A percentile compares a stretch with the other conserved stretches of the same genome.
Conservation (phyloP, 306 rosid species). For the Macrotyloma uniflorum region DNA sequence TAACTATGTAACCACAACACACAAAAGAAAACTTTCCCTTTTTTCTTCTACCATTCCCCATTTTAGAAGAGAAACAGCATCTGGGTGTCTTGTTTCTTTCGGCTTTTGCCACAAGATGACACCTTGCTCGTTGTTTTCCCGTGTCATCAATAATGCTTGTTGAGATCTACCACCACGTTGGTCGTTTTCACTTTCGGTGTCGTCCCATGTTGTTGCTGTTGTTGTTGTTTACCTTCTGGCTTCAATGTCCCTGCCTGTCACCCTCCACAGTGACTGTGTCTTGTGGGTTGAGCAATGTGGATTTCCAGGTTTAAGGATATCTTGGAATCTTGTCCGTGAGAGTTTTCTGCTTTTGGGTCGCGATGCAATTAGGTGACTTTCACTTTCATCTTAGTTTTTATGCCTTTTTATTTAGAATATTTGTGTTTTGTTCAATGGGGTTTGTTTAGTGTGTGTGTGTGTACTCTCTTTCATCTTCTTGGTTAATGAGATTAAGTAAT, state of each 20-base stretch:
- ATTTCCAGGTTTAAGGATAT: slow-evolving; percentile 28
- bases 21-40: background rate
- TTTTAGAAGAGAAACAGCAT: background rate
- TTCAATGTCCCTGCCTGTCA: slow-evolving; percentile 46
- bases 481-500: background rate
- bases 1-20: background rate
- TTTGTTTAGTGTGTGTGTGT: background rate
- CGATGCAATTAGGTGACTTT: slow-evolving; percentile 60
- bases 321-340: slow-evolving; percentile 33
- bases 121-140: slow-evolving; percentile 6
- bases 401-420: slow-evolving; percentile 1
- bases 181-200: slow-evolving; percentile 26
- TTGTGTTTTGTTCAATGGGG: slow-evolving; percentile 9
- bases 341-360: slow-evolving; percentile 47
- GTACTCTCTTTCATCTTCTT: background rate
- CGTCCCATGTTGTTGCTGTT: slow-evolving; percentile 41
- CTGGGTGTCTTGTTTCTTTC: slow-evolving; percentile 26
- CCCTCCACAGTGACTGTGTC: slow-evolving; percentile 34
- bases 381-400: background rate
- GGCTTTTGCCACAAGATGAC: slow-evolving; percentile 35
- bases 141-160: slow-evolving; percentile 8
- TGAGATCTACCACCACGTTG: slow-evolving; percentile 48
- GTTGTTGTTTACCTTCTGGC: slow-evolving; percentile 21
- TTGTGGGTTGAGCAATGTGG: slow-evolving; percentile 50
- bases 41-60: background rate